Evolutionary conservation across 106 monocot genomes (phyloP).

Genomic region (Hemerocallis citrina): DNA sequence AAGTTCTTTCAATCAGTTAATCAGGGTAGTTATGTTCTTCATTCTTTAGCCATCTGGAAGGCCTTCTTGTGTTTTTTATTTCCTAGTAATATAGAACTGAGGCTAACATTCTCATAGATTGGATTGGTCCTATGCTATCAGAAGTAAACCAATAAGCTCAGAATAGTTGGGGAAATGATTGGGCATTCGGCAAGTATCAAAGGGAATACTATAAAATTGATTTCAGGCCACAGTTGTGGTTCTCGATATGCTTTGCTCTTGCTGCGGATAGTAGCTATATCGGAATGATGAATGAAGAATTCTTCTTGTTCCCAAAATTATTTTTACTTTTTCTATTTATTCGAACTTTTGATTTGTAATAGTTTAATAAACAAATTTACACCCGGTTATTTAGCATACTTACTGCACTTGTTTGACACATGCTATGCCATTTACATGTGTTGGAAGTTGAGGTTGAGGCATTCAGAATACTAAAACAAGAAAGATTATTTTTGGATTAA

Average conservation of each 20-base stretch:
- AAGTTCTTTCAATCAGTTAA: neutral
- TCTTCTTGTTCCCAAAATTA: neutral
- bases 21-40: neutral
- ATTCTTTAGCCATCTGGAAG: neutral
- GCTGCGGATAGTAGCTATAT: neutral
- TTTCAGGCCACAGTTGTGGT: neutral
- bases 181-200: too few species aligned
- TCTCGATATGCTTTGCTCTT: neutral
- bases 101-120: neutral
- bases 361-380: too few species aligned
- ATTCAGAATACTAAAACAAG: neutral
- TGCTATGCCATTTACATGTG: neutral
- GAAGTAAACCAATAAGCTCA: neutral
- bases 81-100: neutral
- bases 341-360: too few species aligned
- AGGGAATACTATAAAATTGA: neutral
- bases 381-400: too few species aligned
- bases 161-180: neutral
- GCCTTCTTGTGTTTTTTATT: neutral
- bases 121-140: neutral
- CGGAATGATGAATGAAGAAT: neutral
- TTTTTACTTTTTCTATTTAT: too few species aligned
- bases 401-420: too few species aligned
- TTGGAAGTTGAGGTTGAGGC: neutral
- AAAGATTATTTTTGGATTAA: neutral